Evolutionary conservation across 768 basidiomycete genomes (phyloP).

Genomic region (Phaeotremella fagi): DNA sequence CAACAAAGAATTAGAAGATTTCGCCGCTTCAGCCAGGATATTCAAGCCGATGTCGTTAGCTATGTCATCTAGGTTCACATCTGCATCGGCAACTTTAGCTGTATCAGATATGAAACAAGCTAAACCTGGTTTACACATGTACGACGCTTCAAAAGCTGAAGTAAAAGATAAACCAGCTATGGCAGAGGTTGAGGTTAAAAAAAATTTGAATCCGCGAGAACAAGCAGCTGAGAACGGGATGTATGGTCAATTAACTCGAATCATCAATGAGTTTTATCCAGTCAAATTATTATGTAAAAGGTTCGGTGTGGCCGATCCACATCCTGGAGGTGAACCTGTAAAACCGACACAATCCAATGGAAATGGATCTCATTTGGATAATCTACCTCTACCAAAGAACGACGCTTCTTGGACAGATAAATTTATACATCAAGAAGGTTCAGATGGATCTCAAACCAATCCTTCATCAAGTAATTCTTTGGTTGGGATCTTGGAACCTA

Average conservation of each 20-base stretch:
- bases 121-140: conserved; percentile 49
- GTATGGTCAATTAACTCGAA: conserved; percentile 83
- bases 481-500: neutral
- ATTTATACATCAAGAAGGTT: conserved; percentile 32
- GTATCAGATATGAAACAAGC: conserved; percentile 45
- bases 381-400: conserved; percentile 28
- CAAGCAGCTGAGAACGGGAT: conserved; percentile 80
- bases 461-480: neutral
- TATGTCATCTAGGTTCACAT: conserved; percentile 92
- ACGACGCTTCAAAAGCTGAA: conserved; percentile 48
- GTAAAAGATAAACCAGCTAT: conserved; percentile 52
- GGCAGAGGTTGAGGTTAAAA: conserved; percentile 53
- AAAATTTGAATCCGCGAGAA: conserved; percentile 61
- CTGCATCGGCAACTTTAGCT: conserved; percentile 56
- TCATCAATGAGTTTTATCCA: conserved; percentile 70
- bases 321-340: conserved; percentile 53
- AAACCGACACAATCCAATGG: neutral
- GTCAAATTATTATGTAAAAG: conserved; percentile 83
- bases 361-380: conserved; percentile 4
- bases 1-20: conserved; percentile 77
- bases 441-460: neutral
- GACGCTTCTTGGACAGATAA: conserved; percentile 40
- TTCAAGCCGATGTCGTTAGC: conserved; percentile 89
- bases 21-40: conserved; percentile 75
- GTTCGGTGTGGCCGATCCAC: conserved; percentile 85